phyloP scores from a whole-genome alignment of 768 basidiomycete species.

The Russula brevipes region DNA sequence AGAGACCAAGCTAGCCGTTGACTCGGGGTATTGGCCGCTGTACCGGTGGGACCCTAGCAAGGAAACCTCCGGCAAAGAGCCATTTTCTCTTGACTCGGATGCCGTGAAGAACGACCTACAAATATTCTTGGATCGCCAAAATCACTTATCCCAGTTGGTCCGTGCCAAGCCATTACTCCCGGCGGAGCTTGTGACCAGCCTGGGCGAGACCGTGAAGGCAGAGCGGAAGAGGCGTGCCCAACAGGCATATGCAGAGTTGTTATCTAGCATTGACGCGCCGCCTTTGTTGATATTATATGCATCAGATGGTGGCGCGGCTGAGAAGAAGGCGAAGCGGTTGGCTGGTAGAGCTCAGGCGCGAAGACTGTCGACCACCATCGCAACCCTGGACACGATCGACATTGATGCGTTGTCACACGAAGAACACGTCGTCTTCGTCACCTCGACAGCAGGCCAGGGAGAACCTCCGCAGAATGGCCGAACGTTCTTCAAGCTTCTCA shows the following conservation, averaged over 20 bases:
- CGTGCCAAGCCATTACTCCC: slow-evolving; percentile 77
- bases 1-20: slow-evolving; percentile 95
- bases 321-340: slow-evolving; percentile 91
- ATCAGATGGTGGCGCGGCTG: slow-evolving; percentile 92
- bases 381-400: slow-evolving; percentile 76
- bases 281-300: slow-evolving; percentile 86
- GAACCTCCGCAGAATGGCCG: slow-evolving; percentile 97
- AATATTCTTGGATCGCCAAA: slow-evolving; percentile 92
- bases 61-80: slow-evolving; percentile 67
- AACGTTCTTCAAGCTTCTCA: slow-evolving; percentile 79
- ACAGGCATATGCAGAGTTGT: slow-evolving; percentile 76
- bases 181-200: slow-evolving; percentile 71
- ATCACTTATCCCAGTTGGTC: slow-evolving; percentile 91
- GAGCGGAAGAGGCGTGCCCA: slow-evolving; percentile 77
- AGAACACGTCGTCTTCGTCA: slow-evolving; percentile 74
- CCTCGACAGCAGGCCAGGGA: slow-evolving; percentile 93
- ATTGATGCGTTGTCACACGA: slow-evolving; percentile 64
- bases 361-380: slow-evolving; percentile 69
- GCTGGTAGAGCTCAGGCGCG: slow-evolving; percentile 77
- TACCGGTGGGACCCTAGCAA: slow-evolving; percentile 96
- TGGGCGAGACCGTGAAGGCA: slow-evolving; percentile 80
- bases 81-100: slow-evolving; percentile 91
- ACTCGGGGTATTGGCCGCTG: slow-evolving; percentile 95
- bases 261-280: slow-evolving; percentile 81
- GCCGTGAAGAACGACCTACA: slow-evolving; percentile 89